Percentiles rank a stretch among this genome's conserved stretches.
Evolutionary conservation across 192 early-diverging fungal species (phyloP).

Genomic region (Podochytrium sp.): DNA sequence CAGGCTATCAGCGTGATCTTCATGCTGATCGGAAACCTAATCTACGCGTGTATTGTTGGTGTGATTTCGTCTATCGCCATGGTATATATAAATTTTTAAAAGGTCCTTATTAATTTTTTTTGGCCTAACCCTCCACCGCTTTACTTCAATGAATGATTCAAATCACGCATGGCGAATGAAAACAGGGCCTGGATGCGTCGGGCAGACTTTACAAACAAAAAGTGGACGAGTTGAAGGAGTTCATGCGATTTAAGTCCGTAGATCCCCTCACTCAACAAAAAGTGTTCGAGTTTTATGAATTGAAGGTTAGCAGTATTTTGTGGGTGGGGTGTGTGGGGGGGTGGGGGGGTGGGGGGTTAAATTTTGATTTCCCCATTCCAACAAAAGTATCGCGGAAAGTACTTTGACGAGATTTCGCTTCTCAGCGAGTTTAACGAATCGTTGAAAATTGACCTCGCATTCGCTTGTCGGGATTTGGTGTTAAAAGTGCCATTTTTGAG

Average conservation of each 20-base stretch:
- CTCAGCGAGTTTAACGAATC: slow-evolving; percentile 47
- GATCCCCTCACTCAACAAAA: background rate
- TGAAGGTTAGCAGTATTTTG: slow-evolving; percentile 33
- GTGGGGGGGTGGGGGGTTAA: slow-evolving; percentile 37
- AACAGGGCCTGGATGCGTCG: slow-evolving; percentile 16
- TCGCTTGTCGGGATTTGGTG: slow-evolving; percentile 50
- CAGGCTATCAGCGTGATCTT: background rate
- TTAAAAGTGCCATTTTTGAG: slow-evolving; percentile 49
- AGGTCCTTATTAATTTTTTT: no score
- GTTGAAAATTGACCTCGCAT: slow-evolving; percentile 47
- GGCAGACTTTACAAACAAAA: slow-evolving; percentile 33
- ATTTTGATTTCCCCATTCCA: slow-evolving; percentile 33
- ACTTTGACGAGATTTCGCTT: slow-evolving; percentile 15
- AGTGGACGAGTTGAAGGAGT: slow-evolving; percentile 47
- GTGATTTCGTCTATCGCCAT: background rate
- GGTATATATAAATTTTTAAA: no score
- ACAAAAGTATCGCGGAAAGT: background rate
- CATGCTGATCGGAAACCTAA: background rate
- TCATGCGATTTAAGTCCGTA: slow-evolving; percentile 34
- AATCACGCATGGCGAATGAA: no score
- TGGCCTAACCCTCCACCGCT: no score
- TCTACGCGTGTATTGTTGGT: background rate
- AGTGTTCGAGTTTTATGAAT: slow-evolving; percentile 31
- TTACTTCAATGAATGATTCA: no score
- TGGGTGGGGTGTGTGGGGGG: background rate